Percentiles rank a stretch among this genome's conserved stretches.
Conservation (phyloP, 768 basidiomycete species). For the Cubamyces sp. region DNA sequence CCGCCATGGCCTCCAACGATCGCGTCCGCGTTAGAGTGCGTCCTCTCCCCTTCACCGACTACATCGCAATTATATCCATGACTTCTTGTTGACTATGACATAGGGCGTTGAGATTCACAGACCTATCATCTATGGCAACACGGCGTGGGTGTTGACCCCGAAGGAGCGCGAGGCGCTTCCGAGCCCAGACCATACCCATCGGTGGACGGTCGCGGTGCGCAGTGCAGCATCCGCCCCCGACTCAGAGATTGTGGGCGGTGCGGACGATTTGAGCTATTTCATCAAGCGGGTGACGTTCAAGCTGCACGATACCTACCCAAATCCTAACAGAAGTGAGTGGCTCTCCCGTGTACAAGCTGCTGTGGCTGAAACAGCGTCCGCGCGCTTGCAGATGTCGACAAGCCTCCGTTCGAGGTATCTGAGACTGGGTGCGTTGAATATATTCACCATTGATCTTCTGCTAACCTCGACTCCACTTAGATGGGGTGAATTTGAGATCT, state of each 20-base stretch:
- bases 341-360: background rate
- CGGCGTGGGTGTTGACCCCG: slow-evolving; percentile 74
- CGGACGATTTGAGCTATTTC: slow-evolving; percentile 88
- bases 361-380: slow-evolving; percentile 8
- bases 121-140: slow-evolving; percentile 96
- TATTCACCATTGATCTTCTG: background rate
- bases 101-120: slow-evolving; percentile 88
- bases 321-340: slow-evolving; percentile 82
- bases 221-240: slow-evolving; percentile 79
- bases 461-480: slow-evolving; percentile 40
- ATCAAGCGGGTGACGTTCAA: slow-evolving; percentile 98
- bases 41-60: slow-evolving; percentile 30
- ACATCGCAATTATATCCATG: slow-evolving; percentile 19
- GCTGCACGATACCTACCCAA: slow-evolving; percentile 94
- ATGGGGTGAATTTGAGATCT: slow-evolving; percentile 99
- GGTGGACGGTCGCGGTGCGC: slow-evolving; percentile 95
- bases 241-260: slow-evolving; percentile 82
- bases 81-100: background rate
- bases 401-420: slow-evolving; percentile 91
- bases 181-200: slow-evolving; percentile 84
- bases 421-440: slow-evolving; percentile 78
- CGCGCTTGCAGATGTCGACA: slow-evolving; percentile 72
- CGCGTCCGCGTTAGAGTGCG: slow-evolving; percentile 81
- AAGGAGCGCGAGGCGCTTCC: slow-evolving; percentile 65
- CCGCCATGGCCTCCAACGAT: slow-evolving; percentile 58